phyloP scores from a whole-genome alignment of 768 basidiomycete species.

The Scleroderma bovista region DNA sequence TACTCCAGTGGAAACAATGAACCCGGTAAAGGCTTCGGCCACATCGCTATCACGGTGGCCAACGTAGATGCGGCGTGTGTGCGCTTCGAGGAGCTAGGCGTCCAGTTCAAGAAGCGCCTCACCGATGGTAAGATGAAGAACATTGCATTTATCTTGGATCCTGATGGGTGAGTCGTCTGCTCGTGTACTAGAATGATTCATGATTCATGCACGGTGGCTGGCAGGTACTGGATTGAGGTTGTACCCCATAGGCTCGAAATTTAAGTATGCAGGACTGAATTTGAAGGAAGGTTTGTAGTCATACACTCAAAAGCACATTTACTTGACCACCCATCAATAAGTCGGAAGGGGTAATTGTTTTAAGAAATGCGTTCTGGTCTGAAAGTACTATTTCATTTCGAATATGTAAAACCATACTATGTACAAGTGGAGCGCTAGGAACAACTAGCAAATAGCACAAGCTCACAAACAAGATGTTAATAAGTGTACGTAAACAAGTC shows the following conservation, averaged over 20 bases:
- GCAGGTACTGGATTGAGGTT: conserved; percentile 59
- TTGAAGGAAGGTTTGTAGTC: no score
- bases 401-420: no score
- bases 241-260: conserved; percentile 32
- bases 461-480: background rate
- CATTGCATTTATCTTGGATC: conserved; percentile 82
- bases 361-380: no score
- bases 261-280: conserved; percentile 7
- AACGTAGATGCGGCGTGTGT: conserved; percentile 80
- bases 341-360: no score
- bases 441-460: background rate
- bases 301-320: no score
- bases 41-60: conserved; percentile 82
- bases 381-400: no score
- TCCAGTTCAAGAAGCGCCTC: conserved; percentile 82
- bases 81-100: conserved; percentile 74
- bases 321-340: no score
- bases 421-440: no score
- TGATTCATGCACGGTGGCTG: background rate
- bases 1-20: conserved; percentile 86
- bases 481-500: background rate
- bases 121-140: conserved; percentile 82
- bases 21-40: conserved; percentile 74
- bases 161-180: conserved; percentile 55
- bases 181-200: background rate